Evolutionary conservation across 2,329 filamentous ascomycete species (phyloP).

Genomic region (Colletotrichum tropicicola): DNA sequence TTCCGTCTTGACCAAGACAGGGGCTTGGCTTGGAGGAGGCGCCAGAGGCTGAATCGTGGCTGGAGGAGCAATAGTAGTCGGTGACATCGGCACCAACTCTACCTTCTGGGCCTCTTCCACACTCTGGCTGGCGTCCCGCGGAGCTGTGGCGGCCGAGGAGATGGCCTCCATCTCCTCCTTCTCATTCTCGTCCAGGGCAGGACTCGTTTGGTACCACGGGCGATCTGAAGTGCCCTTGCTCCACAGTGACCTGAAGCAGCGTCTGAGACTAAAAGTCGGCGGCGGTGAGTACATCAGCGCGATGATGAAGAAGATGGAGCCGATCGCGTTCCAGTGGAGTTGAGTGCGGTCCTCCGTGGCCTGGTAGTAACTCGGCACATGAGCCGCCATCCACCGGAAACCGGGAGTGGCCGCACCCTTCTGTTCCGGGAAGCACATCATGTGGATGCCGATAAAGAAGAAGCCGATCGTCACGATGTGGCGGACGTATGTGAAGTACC

Average conservation of each 20-base stretch:
- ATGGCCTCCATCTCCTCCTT: conserved; percentile 45
- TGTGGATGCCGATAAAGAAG: background rate
- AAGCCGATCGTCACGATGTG: background rate
- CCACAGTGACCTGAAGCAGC: background rate
- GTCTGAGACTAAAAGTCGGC: conserved; percentile 49
- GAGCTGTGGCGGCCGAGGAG: conserved; percentile 60
- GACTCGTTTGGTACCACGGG: background rate
- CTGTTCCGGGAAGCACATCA: conserved; percentile 1
- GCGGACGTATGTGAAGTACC: background rate
- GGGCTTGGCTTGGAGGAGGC: background rate
- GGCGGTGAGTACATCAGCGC: conserved; percentile 33
- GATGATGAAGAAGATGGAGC: conserved; percentile 29
- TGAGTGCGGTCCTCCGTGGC: background rate
- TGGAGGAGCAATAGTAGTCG: no score
- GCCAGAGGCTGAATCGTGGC: no score
- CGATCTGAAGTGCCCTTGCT: background rate
- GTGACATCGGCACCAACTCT: no score
- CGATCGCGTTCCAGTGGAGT: conserved; percentile 35
- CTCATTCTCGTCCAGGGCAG: conserved; percentile 34
- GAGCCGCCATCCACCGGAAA: background rate
- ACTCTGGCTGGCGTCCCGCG: conserved; percentile 47
- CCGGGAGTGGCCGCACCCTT: background rate
- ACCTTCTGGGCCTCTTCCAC: no score
- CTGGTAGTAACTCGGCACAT: background rate
- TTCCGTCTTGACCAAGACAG: background rate